Conservation (phyloP, 1,284 basidiomycete species). For the Porogramme epimiltina region DNA sequence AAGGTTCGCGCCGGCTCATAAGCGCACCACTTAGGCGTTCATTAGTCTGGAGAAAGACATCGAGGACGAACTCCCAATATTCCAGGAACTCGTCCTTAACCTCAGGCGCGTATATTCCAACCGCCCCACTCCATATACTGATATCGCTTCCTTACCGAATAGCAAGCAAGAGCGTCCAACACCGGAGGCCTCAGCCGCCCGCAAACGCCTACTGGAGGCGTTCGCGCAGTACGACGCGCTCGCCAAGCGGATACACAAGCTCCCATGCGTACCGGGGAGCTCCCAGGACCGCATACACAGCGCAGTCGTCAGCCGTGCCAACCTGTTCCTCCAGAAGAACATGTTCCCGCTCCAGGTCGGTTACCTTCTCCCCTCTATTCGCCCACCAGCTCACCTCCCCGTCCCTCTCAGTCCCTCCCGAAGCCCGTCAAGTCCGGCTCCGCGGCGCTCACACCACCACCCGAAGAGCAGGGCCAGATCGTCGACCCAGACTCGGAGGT, state of each 20-base stretch:
- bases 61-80: slow-evolving; percentile 65
- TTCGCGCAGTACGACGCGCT: slow-evolving; percentile 90
- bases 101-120: slow-evolving; percentile 56
- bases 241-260: slow-evolving; percentile 78
- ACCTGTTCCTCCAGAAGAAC: slow-evolving; percentile 84
- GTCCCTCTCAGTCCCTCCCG: slow-evolving; percentile 58
- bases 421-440: slow-evolving; percentile 42
- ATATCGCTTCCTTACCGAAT: no score
- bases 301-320: slow-evolving; percentile 80
- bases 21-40: slow-evolving; percentile 56
- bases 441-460: slow-evolving; percentile 20
- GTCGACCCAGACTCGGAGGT: slow-evolving; percentile 69
- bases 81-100: slow-evolving; percentile 66
- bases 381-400: neutral
- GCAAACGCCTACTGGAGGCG: slow-evolving; percentile 81
- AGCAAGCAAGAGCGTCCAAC: slow-evolving; percentile 64
- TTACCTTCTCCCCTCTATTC: neutral
- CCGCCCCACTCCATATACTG: no score
- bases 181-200: slow-evolving; percentile 67
- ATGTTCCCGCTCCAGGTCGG: slow-evolving; percentile 81
- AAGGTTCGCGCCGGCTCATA: neutral
- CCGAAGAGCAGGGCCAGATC: slow-evolving; percentile 34
- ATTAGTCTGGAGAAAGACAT: slow-evolving; percentile 79
- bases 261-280: slow-evolving; percentile 63
- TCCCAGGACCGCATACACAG: slow-evolving; percentile 85